phyloP scores from a whole-genome alignment of 768 basidiomycete species.

The Agaricus blazei region DNA sequence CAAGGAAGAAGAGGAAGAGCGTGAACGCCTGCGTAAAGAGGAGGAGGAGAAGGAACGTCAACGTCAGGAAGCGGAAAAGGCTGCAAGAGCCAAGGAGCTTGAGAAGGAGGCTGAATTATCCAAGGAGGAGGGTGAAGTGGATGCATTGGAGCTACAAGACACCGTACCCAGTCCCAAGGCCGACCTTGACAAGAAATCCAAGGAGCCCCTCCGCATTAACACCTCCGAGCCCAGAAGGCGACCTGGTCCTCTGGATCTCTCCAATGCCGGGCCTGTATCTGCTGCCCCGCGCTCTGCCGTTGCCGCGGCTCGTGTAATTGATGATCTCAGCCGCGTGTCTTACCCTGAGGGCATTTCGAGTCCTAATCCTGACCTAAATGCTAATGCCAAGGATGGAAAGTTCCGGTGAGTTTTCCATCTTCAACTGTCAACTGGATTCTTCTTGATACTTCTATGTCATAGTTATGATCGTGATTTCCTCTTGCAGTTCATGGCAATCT shows the following conservation, averaged over 20 bases:
- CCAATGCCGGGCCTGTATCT: slow-evolving; percentile 41
- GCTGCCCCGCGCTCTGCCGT: slow-evolving; percentile 60
- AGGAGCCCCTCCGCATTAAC: slow-evolving; percentile 62
- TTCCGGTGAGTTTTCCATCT: slow-evolving; percentile 54
- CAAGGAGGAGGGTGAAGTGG: slow-evolving; percentile 41
- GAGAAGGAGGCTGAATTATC: slow-evolving; percentile 14
- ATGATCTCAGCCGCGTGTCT: slow-evolving; percentile 67
- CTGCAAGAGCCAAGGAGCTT: slow-evolving; percentile 27
- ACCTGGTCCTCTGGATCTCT: slow-evolving; percentile 72
- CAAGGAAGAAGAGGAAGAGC: slow-evolving; percentile 25
- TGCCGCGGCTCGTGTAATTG: slow-evolving; percentile 79
- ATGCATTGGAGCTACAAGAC: slow-evolving; percentile 35
- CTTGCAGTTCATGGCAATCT: slow-evolving; percentile 91
- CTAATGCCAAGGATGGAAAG: slow-evolving; percentile 79
- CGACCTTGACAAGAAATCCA: slow-evolving; percentile 39
- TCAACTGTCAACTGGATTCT: neutral
- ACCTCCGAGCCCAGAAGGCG: slow-evolving; percentile 49
- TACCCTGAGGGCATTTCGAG: slow-evolving; percentile 85
- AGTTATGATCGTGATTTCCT: slow-evolving; percentile 98
- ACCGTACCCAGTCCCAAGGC: slow-evolving; percentile 28
- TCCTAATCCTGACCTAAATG: slow-evolving; percentile 81
- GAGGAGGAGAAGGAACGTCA: slow-evolving; percentile 23
- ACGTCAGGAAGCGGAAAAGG: slow-evolving; percentile 40
- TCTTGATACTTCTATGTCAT: slow-evolving; percentile 3
- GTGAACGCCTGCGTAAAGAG: slow-evolving; percentile 12